phyloP scores from a whole-genome alignment of 176 grass and related monocot species.

The Musa acuminata region DNA sequence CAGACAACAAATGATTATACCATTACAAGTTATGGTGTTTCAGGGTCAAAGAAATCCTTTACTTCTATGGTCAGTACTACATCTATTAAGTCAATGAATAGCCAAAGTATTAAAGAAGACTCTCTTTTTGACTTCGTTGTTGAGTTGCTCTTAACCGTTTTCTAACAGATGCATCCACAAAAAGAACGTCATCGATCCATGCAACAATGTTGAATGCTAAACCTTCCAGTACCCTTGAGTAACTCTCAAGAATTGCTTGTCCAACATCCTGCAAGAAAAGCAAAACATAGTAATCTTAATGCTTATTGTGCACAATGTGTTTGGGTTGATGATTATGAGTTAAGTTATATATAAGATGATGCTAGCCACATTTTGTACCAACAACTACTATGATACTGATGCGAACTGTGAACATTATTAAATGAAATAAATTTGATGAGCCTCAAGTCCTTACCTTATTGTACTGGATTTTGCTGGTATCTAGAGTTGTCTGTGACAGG shows the following conservation, averaged over 20 bases:
- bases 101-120: conserved; percentile 19
- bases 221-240: conserved; percentile 93
- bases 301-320: not conserved
- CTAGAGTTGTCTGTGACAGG: conserved; percentile 86
- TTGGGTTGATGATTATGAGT: not conserved
- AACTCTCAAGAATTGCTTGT: conserved; percentile 92
- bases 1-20: conserved; percentile 1
- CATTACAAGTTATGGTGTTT: conserved; percentile 6
- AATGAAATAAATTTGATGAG: not conserved
- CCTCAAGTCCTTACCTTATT: conserved; percentile 57
- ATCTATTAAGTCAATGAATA: conserved; percentile 28
- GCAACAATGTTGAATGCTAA: conserved; percentile 87
- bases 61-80: conserved; percentile 11
- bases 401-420: not conserved
- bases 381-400: not conserved
- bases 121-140: conserved; percentile 28
- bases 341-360: no score
- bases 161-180: conserved; percentile 51
- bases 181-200: conserved; percentile 84
- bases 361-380: not conserved
- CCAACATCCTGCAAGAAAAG: conserved; percentile 60
- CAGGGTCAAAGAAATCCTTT: not conserved
- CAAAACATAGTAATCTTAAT: not conserved
- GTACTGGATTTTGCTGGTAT: conserved; percentile 95
- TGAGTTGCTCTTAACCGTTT: conserved; percentile 22